Evolutionary conservation across 345 rosid species (phyloP).

Genomic region (Populus nigra): DNA sequence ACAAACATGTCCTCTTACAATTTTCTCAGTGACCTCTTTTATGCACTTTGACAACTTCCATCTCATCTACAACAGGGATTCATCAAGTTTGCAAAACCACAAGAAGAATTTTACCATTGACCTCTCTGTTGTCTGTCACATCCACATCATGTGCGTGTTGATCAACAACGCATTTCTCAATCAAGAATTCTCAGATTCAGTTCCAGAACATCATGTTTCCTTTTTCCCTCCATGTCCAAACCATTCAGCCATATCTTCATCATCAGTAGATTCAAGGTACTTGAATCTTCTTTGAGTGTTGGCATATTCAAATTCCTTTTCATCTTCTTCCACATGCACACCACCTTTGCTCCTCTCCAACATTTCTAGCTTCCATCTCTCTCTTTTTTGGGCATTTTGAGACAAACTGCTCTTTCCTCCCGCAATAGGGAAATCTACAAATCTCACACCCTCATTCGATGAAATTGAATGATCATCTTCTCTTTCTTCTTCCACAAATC

Average conservation of each 20-base stretch:
- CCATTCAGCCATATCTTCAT: constrained; percentile 75
- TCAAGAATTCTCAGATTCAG: neutral
- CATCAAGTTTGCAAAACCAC: no score
- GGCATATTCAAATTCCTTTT: constrained; percentile 14
- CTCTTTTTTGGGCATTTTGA: constrained; percentile 34
- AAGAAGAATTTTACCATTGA: no score
- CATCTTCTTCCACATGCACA: constrained; percentile 18
- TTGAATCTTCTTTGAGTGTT: constrained; percentile 29
- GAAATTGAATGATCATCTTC: constrained; percentile 17
- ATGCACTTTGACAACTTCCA: no score
- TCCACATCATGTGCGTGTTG: neutral
- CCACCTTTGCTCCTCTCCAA: constrained; percentile 16
- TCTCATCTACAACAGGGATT: no score
- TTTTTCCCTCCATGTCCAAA: constrained; percentile 32
- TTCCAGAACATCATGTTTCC: neutral
- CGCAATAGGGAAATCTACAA: constrained; percentile 51
- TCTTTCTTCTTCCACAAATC: constrained; percentile 45
- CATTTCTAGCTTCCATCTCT: constrained; percentile 60
- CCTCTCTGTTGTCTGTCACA: neutral
- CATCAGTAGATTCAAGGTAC: constrained; percentile 36
- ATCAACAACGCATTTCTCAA: neutral
- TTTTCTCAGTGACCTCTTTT: no score
- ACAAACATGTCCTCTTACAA: no score
- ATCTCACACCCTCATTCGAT: constrained; percentile 22
- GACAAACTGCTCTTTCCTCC: constrained; percentile 62